Base-by-base conservation (phyloP, 2,329 filamentous ascomycete genomes). In the Pyricularia sp. region DNA sequence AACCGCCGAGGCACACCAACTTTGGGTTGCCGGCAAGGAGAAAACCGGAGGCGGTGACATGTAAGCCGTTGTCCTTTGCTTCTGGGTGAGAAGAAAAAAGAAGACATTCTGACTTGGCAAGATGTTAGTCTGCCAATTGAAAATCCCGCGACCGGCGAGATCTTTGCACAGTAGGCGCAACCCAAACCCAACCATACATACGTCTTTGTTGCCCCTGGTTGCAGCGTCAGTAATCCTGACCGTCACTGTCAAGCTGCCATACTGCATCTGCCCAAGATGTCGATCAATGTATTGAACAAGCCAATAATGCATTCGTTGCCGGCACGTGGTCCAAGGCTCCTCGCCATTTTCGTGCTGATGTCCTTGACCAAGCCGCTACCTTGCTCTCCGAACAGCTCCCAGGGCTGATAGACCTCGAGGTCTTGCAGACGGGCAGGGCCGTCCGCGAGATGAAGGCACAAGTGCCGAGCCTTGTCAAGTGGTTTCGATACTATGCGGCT, bases 401-500 rank as follows among this genome's bases (percentile, higher is more conserved):
- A 0, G 76, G 79, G 0, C 82, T 92, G 58, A 88, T 92, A 66
- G 76, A 79, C 10, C 81, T 91, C 4, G 90, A 92, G 76, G 87
- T 90, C 9, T 79, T 77, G 42, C 90, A 92, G 76, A 92, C 90
- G 0, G 90, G 90, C 2, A 86, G 90, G 0, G 86, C 86, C 0
- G 80, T 90, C 31, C 86, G 89, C 30, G 90, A 92, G 76, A 91
- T 92, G 88, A 82, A 83, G 66, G 88, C 89, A 1, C 90, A 92
- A 75, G 85, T 90, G 5, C 86, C 87, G 0, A 87, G 85, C 0
- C 81, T 92, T 0, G 83, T 88, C 0, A 85, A 87, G 63, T 92
- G 90, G 90, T 88, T 92, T 78, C 87, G 85, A 70, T 92, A 92
- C 79, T 92, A 90, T 73, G 88, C 89, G 1, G 82, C 88, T 0